Evolutionary conservation across 768 basidiomycete genomes (phyloP).

Genomic region (Agrocybe praecox): DNA sequence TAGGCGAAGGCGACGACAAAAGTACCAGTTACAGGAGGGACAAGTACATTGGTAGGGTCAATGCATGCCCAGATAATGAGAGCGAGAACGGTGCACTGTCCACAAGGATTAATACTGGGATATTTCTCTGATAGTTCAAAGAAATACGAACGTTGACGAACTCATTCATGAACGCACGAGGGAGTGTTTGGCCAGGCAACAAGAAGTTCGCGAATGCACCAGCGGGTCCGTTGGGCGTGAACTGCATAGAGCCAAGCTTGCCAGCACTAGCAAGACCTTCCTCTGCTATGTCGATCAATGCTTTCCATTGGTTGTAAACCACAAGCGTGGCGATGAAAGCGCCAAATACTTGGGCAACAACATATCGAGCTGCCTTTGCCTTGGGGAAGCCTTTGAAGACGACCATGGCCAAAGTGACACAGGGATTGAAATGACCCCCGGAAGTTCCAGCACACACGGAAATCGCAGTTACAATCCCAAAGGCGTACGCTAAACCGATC

Average conservation of each 20-base stretch:
- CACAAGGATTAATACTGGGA: background rate
- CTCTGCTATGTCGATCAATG: conserved; percentile 43
- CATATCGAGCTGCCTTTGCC: conserved; percentile 56
- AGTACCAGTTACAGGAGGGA: conserved; percentile 57
- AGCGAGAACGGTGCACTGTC: conserved; percentile 44
- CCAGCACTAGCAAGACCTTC: conserved; percentile 23
- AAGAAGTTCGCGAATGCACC: conserved; percentile 58
- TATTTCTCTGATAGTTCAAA: background rate
- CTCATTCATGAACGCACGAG: conserved; percentile 54
- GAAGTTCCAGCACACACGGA: conserved; percentile 53
- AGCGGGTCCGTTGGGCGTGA: conserved; percentile 45
- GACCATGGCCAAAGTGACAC: conserved; percentile 53
- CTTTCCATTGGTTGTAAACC: conserved; percentile 65
- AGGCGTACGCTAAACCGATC: conserved; percentile 58
- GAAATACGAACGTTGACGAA: conserved; percentile 49
- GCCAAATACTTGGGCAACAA: conserved; percentile 66
- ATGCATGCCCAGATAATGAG: conserved; percentile 52
- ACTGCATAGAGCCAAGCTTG: conserved; percentile 26
- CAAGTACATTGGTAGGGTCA: conserved; percentile 61
- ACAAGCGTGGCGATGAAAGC: conserved; percentile 63
- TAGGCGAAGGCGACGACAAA: conserved; percentile 60
- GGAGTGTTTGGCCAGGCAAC: conserved; percentile 45
- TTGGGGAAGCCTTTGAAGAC: conserved; percentile 59
- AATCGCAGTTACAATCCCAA: conserved; percentile 64
- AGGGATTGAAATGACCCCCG: conserved; percentile 69